Conservation (phyloP, 1,284 basidiomycete genomes). For the Sanguinoderma infundibulare region DNA sequence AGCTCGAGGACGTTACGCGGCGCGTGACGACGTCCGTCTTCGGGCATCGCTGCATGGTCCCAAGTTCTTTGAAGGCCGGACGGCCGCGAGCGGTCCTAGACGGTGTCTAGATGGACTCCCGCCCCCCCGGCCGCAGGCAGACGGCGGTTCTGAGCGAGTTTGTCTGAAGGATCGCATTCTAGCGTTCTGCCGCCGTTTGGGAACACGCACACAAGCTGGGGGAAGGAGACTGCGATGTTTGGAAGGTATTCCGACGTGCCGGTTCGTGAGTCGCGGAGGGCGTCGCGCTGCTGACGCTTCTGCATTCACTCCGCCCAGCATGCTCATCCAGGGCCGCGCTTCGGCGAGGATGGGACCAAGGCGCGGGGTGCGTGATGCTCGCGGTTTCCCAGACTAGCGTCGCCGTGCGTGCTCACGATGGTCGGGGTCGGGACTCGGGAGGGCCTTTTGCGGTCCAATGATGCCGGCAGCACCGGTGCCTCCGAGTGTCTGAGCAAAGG, state of each 20-base stretch:
- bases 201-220: neutral
- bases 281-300: constrained; percentile 67
- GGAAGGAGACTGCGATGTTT: neutral
- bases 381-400: constrained; percentile 6
- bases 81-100: neutral
- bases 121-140: too few relatives aligned
- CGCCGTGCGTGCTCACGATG: neutral
- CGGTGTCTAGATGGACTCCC: neutral
- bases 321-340: neutral
- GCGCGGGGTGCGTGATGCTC: neutral
- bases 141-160: too few relatives aligned
- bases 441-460: constrained; percentile 85
- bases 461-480: constrained; percentile 80
- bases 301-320: neutral
- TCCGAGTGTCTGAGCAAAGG: constrained; percentile 48
- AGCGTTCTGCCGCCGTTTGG: neutral
- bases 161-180: neutral
- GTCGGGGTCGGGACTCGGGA: neutral
- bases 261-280: constrained; percentile 68
- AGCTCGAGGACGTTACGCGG: constrained; percentile 26
- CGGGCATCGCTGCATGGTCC: constrained; percentile 1
- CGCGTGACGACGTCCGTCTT: neutral
- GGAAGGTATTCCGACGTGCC: neutral
- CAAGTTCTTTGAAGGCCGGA: neutral
- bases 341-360: constrained; percentile 11